phyloP scores from a whole-genome alignment of 2,329 filamentous ascomycete species.

The Fusarium burgessii region DNA sequence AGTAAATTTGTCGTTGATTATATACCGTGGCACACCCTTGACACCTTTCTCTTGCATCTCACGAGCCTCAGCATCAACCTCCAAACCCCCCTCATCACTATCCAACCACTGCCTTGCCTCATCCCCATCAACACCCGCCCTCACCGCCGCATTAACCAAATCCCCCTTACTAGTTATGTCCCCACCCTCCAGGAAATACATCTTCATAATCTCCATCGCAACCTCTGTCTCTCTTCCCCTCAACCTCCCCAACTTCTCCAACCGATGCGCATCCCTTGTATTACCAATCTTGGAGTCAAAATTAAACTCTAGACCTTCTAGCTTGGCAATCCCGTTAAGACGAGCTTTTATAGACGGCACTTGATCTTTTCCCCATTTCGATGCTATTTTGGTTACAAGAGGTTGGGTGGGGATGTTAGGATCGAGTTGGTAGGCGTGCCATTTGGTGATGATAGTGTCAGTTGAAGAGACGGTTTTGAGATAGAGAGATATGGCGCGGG shows the following conservation, averaged over 20 bases:
- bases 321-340: constrained; percentile 67
- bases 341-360: constrained; percentile 68
- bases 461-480: constrained; percentile 69
- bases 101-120: constrained; percentile 67
- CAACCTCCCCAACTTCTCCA: constrained; percentile 75
- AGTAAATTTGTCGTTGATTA: constrained; percentile 75
- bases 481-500: constrained; percentile 76
- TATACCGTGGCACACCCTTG: constrained; percentile 80
- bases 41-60: constrained; percentile 65
- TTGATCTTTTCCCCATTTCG: constrained; percentile 75
- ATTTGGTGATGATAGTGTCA: constrained; percentile 79
- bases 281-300: constrained; percentile 65
- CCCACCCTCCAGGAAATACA: constrained; percentile 73
- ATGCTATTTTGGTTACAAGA: constrained; percentile 64
- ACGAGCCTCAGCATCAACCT: constrained; percentile 68
- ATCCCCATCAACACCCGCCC: constrained; percentile 64
- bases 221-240: constrained; percentile 66
- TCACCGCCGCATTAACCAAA: constrained; percentile 64
- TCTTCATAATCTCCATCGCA: constrained; percentile 71
- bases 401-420: constrained; percentile 67
- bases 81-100: constrained; percentile 64
- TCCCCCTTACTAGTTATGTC: constrained; percentile 71
- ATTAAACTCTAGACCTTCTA: constrained; percentile 78
- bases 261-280: constrained; percentile 60
- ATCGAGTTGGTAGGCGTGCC: constrained; percentile 86